Base-by-base conservation (phyloP, 352 stramenopile species). In the Pythium guiyangense region DNA sequence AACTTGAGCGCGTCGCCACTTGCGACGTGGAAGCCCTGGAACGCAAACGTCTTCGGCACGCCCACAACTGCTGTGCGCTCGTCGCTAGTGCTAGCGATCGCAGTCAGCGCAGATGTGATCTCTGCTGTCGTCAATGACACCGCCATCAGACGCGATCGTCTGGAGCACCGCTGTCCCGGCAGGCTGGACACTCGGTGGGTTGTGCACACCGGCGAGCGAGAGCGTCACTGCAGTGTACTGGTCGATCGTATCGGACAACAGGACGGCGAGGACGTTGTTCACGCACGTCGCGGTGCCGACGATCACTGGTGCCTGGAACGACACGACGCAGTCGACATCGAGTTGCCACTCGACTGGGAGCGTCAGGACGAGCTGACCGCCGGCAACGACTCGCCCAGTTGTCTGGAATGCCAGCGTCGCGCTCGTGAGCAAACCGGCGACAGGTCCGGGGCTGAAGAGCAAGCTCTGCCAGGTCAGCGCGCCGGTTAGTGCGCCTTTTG, bases 1-100 rank as follows among this genome's bases (percentile, higher is more conserved):
- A 88, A 90, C 29, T 90, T 90, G 20, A 90, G 50, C 0, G 82
- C 57, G 39, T 90, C 79, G 8, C 56, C 57, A n/a, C 48, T 17
- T 10, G 58, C 61, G 12, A 88, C 52, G 26, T 64, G 61, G 25
- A 63, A 66, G 22, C 79, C 79, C 29, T 80, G 53, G 42, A 88
- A 86, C 2, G 26, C 15, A 52, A 90, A 88, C 9, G 8, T 56
- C 49, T 88, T 90, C 6, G 43, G 34, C 6, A 83, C 66, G 12
- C 71, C 75, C 18, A 73, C 71, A 3, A 90, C 70, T 3, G 79
- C 75, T 3, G 79, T 72, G 14, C 83, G 67, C 34, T 59, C 61
- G 44, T 90, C 73, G 2, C 73, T 75, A 6, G 57, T 31, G 54
- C 65, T 84, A 0, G 43, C 43, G 31, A 88, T 71, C n/a, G 60